Base-by-base conservation (phyloP, 2,329 filamentous ascomycete genomes). In the Colletotrichum kahawae region DNA sequence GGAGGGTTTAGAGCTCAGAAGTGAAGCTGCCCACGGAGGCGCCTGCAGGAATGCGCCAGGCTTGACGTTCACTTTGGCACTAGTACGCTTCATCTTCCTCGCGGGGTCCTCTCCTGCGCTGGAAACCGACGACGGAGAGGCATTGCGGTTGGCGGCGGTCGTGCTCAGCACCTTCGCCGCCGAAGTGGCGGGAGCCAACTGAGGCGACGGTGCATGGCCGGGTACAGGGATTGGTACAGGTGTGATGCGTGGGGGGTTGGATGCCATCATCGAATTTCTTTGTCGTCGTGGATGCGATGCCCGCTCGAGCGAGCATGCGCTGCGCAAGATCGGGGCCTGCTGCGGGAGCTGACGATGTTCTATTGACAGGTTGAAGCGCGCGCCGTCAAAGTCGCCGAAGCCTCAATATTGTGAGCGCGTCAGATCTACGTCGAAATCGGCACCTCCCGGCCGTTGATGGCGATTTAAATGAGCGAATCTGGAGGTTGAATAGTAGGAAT, bases 21-120 rank as follows among this genome's bases (percentile, higher is more conserved):
- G 24, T 9, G 69, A 72, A 57, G 63, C 63, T 16, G 69, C 72
- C 72, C 69, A 75, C 4, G 69, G 57, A 10, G 72, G 69, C 12
- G 69, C 69, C 38, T 67, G 62, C 16, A 64, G 38, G 12, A 51
- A 57, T 27, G 29, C 21, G 21, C 56, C 27, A 18, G 63, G 69
- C 33, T 48, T 72, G 38, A 75, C 57, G 14, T 48, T 38, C n/a
- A 60, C 59, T 27, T 72, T 75, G 21, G 64, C 21, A 27, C 63
- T 70, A 27, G 69, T 73, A 34, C 69, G 59, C 62, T 72, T 75
- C 69, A 75, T 75, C 56, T 67, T 73, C 51, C 71, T 71, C 27
- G 51, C 59, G 9, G 59, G 8, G 34, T 38, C 43, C n/a, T 75
- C 72, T 31, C 69, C 69, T 8, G 56, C 34, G 38, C 63, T 67